Conservation (phyloP, 768 basidiomycete species). For the Amanita molliuscula region DNA sequence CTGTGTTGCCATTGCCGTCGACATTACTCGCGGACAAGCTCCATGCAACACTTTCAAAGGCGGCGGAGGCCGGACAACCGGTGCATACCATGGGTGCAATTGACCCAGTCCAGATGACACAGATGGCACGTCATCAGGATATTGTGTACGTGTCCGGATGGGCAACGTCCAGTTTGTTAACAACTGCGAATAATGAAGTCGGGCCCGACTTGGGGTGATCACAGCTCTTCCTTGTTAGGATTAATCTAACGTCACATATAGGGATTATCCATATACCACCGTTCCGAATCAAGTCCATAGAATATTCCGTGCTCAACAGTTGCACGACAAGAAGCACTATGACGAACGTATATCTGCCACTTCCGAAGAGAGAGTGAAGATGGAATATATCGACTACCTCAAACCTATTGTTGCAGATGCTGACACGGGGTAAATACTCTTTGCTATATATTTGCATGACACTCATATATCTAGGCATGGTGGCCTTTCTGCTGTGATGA, state of each 20-base stretch:
- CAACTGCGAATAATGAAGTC: slow-evolving; percentile 86
- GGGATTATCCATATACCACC: slow-evolving; percentile 93
- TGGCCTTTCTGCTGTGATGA: slow-evolving; percentile 89
- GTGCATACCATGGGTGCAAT: slow-evolving; percentile 91
- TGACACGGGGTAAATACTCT: slow-evolving; percentile 72
- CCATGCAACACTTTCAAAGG: slow-evolving; percentile 52
- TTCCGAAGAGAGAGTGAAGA: slow-evolving; percentile 51
- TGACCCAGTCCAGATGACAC: slow-evolving; percentile 91
- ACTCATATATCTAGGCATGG: slow-evolving; percentile 53
- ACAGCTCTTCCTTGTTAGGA: slow-evolving; percentile 20
- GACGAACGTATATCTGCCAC: slow-evolving; percentile 69
- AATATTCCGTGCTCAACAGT: slow-evolving; percentile 82
- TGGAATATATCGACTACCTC: slow-evolving; percentile 80
- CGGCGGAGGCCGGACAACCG: slow-evolving; percentile 53
- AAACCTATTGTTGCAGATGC: slow-evolving; percentile 92
- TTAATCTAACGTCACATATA: slow-evolving; percentile 16
- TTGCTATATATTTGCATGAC: neutral
- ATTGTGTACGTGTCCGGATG: slow-evolving; percentile 90
- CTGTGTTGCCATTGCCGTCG: slow-evolving; percentile 66
- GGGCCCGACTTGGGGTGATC: slow-evolving; percentile 79
- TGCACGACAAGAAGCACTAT: slow-evolving; percentile 90
- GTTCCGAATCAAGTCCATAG: slow-evolving; percentile 94
- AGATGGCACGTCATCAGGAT: slow-evolving; percentile 83
- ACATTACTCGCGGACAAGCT: slow-evolving; percentile 82
- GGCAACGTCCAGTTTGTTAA: slow-evolving; percentile 79